Conservation (phyloP, 2,329 filamentous ascomycete species). For the Pseudogymnoascus sp. region DNA sequence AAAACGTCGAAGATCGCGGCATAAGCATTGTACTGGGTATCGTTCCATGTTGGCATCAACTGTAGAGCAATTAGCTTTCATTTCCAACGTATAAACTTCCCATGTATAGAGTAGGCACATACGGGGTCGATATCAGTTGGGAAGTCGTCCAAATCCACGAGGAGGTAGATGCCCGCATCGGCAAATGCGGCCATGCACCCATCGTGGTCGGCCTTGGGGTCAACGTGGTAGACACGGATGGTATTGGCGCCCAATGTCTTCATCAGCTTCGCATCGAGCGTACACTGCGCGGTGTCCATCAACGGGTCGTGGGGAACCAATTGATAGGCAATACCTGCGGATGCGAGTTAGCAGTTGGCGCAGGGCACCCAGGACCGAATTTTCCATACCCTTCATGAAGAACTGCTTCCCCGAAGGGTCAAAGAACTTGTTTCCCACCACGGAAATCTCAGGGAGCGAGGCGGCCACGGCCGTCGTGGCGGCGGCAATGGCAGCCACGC, state of each 20-base stretch:
- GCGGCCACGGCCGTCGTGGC: conserved; percentile 20
- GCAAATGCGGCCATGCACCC: conserved; percentile 75
- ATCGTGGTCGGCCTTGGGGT: conserved; percentile 59
- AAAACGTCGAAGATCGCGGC: conserved; percentile 68
- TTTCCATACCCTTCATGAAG: conserved; percentile 63
- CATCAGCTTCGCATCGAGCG: conserved; percentile 68
- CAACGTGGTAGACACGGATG: conserved; percentile 83
- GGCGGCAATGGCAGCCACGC: conserved; percentile 21
- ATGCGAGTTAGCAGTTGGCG: conserved; percentile 7
- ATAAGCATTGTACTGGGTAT: conserved; percentile 60
- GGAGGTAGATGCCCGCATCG: conserved; percentile 72
- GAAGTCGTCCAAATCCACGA: conserved; percentile 75
- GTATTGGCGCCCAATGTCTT: conserved; percentile 71
- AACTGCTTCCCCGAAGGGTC: conserved; percentile 71
- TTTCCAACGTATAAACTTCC: background rate
- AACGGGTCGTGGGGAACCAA: conserved; percentile 61
- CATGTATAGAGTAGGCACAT: conserved; percentile 21
- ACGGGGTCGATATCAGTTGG: conserved; percentile 58
- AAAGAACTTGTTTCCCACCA: conserved; percentile 77
- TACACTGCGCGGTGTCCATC: conserved; percentile 65
- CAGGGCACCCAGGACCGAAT: background rate
- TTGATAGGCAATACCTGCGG: conserved; percentile 64
- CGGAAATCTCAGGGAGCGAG: conserved; percentile 41
- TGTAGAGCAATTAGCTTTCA: conserved; percentile 27
- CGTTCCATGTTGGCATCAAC: conserved; percentile 60